Evolutionary conservation across 1,139 yeast species (phyloP), one percentile per base, ranked within the genome.

Genomic region (Pneumocystis carinii): DNA sequence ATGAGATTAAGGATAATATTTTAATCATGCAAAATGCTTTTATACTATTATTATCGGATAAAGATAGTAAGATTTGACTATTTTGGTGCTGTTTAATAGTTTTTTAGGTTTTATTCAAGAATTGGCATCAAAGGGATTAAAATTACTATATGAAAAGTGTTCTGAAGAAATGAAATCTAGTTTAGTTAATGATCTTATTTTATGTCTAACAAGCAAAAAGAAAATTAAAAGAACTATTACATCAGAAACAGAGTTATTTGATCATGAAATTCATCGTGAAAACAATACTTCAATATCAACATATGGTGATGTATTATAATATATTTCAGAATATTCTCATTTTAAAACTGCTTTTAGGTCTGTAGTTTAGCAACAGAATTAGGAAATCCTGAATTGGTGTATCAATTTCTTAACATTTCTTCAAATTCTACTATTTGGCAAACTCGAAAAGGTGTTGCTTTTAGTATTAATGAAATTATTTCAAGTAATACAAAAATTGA

Each of bases 341-440:
- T 12, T 12, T 24, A 24, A 8, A 48, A 8, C 15, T 66, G 59
- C 27, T 64, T 59, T 35, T 65, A 65, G 58, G 59, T 62, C n/a
- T 62, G 64, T 55, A 64, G 79, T 69, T 77, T 92, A 62, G 97
- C 97, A 0, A 84, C 94, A 1, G 97, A 92, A 71, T 94, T 90
- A 4, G 97, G 97, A 57, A 97, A 92, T 73, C 96, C 97, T 27
- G 82, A 95, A 70, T 79, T 92, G 69, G 96, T 92, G 5, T 92
- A 92, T 73, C 88, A 90, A 70, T 92, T 92, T 71, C 89, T 92
- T 96, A 84, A 96, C 0, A 76, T 92, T 64, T 96, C 97, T 0
- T 86, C 88, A 66, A 86, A 86, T 63, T 87, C 96, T 0, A 84
- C 95, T 0, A 76, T 90, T 48, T 92, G 98, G 97, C 83, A 95